These are phyloP conservation scores for Cyberlindnera japonica DNA, from an alignment of 805 yeast genomes.

Conservation along the genomic window DNA sequence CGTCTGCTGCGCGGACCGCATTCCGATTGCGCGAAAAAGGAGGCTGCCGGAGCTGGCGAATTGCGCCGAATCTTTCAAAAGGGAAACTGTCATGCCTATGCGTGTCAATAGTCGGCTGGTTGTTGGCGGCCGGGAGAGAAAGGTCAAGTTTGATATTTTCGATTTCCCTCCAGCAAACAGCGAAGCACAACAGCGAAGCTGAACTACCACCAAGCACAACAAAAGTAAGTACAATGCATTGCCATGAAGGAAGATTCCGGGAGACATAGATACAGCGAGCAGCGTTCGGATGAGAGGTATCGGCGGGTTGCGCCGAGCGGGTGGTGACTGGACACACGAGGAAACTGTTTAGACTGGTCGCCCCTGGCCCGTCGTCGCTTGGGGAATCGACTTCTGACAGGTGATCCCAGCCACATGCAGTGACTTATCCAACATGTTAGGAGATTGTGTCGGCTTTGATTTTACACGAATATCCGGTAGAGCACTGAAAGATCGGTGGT, in stretches of 20 bases:
- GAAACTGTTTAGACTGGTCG: too few species aligned
- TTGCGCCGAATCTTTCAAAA: neutral
- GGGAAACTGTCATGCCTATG: slow-evolving; percentile 4
- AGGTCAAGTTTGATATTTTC: slow-evolving; percentile 11
- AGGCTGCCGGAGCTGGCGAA: neutral
- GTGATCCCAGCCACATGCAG: neutral
- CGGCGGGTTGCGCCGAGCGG: neutral
- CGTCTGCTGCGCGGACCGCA: slow-evolving; percentile 4
- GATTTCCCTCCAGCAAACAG: slow-evolving; percentile 17
- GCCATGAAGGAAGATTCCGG: neutral
- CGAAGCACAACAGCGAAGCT: neutral
- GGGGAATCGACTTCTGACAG: neutral
- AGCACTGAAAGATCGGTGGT: too few species aligned
- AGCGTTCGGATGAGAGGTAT: neutral
- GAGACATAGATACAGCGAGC: neutral
- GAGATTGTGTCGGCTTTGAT: too few species aligned
- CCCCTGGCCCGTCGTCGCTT: too few species aligned
- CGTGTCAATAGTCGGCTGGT: slow-evolving; percentile 5
- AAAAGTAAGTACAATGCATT: slow-evolving; percentile 4
- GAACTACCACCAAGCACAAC: slow-evolving; percentile 3
- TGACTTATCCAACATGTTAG: too few species aligned
- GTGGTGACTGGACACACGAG: too few species aligned
- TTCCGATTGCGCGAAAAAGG: slow-evolving; percentile 3
- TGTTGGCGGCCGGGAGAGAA: slow-evolving; percentile 8
- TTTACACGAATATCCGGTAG: too few species aligned